Evolutionary conservation across 805 yeast genomes (phyloP).

Genomic region (Saccharomycopsis synnaedendra): DNA sequence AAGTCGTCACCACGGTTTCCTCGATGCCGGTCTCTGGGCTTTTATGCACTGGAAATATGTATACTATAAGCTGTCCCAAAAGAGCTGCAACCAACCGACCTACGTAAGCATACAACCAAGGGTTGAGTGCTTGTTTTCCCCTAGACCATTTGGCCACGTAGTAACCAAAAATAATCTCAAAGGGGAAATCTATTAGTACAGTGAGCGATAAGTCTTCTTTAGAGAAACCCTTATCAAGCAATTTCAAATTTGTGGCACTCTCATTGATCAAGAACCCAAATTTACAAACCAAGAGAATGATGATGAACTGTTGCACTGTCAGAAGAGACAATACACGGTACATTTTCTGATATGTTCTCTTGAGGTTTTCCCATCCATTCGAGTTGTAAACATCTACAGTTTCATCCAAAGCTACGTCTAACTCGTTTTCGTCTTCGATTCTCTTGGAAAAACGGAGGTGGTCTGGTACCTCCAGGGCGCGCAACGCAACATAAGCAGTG

Average conservation of each 20-base stretch:
- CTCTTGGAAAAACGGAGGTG: constrained; percentile 24
- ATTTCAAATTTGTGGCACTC: constrained; percentile 85
- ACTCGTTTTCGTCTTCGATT: constrained; percentile 10
- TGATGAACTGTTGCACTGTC: constrained; percentile 62
- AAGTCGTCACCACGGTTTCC: constrained; percentile 30
- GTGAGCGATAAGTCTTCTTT: constrained; percentile 91
- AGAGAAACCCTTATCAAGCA: constrained; percentile 82
- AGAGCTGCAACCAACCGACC: constrained; percentile 73
- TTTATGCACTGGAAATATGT: constrained; percentile 45
- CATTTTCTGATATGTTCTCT: constrained; percentile 54
- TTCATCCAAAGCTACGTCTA: constrained; percentile 11
- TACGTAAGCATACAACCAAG: constrained; percentile 82
- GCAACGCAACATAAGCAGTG: constrained; percentile 46
- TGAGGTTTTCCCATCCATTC: constrained; percentile 22
- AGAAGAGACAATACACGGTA: constrained; percentile 54
- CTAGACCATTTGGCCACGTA: constrained; percentile 93
- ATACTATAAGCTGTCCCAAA: constrained; percentile 64
- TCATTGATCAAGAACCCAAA: constrained; percentile 94
- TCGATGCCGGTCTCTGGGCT: constrained; percentile 24
- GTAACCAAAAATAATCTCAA: constrained; percentile 89
- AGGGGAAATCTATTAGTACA: constrained; percentile 89
- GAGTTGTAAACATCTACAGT: neutral
- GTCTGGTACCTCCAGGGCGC: constrained; percentile 63
- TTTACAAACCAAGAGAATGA: constrained; percentile 70
- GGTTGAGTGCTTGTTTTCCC: constrained; percentile 59